phyloP scores from a whole-genome alignment of 768 basidiomycete genomes.

The Russula sp. region DNA sequence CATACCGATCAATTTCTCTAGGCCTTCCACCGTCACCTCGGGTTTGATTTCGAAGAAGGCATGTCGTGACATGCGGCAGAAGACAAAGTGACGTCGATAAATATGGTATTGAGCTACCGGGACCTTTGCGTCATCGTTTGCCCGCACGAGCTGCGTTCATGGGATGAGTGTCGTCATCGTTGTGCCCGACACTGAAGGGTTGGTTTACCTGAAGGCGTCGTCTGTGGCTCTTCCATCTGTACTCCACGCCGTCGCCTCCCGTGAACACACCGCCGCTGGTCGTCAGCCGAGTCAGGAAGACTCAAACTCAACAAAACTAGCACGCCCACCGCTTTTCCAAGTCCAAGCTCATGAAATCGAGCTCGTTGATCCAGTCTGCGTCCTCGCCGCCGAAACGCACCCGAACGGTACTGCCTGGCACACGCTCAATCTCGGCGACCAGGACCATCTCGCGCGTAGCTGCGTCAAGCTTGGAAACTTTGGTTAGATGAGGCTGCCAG shows the following conservation, averaged over 20 bases:
- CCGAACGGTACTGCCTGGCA: not conserved
- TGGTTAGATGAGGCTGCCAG: not conserved
- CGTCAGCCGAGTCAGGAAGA: not conserved
- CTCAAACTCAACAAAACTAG: not conserved
- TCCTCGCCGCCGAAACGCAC: not conserved
- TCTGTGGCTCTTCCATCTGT: constrained; percentile 1
- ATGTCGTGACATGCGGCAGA: not conserved
- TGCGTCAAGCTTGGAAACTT: not conserved
- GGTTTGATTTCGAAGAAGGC: not conserved
- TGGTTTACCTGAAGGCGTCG: not conserved
- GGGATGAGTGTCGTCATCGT: not conserved
- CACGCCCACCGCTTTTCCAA: not conserved
- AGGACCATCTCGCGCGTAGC: not conserved
- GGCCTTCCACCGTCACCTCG: not conserved
- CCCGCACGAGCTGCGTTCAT: not conserved
- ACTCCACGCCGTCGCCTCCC: not conserved
- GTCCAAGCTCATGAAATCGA: not conserved
- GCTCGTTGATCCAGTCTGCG: not conserved
- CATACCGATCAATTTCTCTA: not conserved
- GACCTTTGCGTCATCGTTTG: not conserved
- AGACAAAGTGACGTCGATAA: not conserved
- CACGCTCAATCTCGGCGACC: not conserved
- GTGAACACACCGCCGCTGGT: not conserved
- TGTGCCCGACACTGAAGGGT: not conserved
- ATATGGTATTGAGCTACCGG: not conserved